Base-by-base conservation (phyloP, 345 rosid genomes). In the Eucalyptus coolabah region DNA sequence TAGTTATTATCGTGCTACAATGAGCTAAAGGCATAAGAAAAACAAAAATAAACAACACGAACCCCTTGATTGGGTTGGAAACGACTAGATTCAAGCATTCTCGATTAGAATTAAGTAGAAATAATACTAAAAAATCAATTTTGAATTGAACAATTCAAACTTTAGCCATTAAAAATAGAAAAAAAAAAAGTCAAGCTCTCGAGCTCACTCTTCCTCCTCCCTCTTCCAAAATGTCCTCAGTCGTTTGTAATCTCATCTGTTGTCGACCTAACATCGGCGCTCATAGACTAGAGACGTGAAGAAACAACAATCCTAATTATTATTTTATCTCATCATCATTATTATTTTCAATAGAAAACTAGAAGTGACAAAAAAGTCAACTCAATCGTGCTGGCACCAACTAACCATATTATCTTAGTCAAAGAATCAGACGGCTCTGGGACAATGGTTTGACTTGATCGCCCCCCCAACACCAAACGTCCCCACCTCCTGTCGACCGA, bases 361-460 rank as follows among this genome's bases (percentile, higher is more conserved):
- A 40, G 83, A 77, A 37, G 85, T 77, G 85, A 40, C 85, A 6
- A 6, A 40, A 47, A 89, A 91, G 96, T 94, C 96, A 94, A 94
- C 94, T 88, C 85, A 89, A 87, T 91, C 93, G 86, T 24, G 94
- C 93, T 91, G 91, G 92, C 88, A 44, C 88, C 87, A 89, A 54
- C 91, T 87, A 21, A 87, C 34, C 49, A 1, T 23, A 6, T 40
- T 12, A 77, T 77, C 85, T 2, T 12, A 21, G 85, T 77, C 85
- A 77, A 40, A 90, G 91, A 93, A 88, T 63, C 13, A 45, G 91
- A 89, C 89, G 81, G 85, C 89, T 53, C 69, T 90, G 92, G 88
- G 95, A 91, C 93, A 85, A 2, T 28, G 90, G 89, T 90, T 40
- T 53, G n/a, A 82, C 50, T 77, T 40, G 85, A 77, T 77, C 30